Evolutionary conservation across 495 filamentous ascomycete species (phyloP).

Genomic region (Sphaerosporella brunnea): DNA sequence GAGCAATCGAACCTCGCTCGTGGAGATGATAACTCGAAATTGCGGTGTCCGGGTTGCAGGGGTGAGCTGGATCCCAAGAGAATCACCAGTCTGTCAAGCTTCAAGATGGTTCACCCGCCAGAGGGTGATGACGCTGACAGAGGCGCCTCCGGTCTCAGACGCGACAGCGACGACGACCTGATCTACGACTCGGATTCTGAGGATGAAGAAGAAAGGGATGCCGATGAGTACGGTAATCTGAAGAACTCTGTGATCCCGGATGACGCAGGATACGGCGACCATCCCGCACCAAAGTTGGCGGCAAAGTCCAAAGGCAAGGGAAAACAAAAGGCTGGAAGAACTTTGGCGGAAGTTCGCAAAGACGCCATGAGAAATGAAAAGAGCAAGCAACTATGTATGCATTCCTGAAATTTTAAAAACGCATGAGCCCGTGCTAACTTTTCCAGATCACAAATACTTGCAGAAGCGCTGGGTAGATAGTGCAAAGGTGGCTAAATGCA

Average conservation of each 20-base stretch:
- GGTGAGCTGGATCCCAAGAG: constrained; percentile 32
- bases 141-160: constrained; percentile 5
- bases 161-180: background rate
- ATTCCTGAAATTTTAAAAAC: too few relatives aligned
- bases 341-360: constrained; percentile 48
- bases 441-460: constrained; percentile 42
- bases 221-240: constrained; percentile 39
- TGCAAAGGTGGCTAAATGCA: constrained; percentile 59
- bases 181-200: constrained; percentile 24
- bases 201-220: constrained; percentile 27
- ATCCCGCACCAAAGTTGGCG: background rate
- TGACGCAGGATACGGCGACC: constrained; percentile 21
- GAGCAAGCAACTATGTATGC: constrained; percentile 35
- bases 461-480: constrained; percentile 53
- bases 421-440: background rate
- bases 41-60: constrained; percentile 64
- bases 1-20: constrained; percentile 34
- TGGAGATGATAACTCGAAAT: constrained; percentile 39
- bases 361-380: constrained; percentile 42
- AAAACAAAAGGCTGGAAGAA: constrained; percentile 30
- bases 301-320: constrained; percentile 28
- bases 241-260: constrained; percentile 43
- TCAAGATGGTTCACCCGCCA: constrained; percentile 56
- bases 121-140: too few relatives aligned
- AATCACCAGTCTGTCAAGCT: constrained; percentile 54